Conservation (phyloP, 2,329 filamentous ascomycete species). For the Tolypocladium ophioglossoides region DNA sequence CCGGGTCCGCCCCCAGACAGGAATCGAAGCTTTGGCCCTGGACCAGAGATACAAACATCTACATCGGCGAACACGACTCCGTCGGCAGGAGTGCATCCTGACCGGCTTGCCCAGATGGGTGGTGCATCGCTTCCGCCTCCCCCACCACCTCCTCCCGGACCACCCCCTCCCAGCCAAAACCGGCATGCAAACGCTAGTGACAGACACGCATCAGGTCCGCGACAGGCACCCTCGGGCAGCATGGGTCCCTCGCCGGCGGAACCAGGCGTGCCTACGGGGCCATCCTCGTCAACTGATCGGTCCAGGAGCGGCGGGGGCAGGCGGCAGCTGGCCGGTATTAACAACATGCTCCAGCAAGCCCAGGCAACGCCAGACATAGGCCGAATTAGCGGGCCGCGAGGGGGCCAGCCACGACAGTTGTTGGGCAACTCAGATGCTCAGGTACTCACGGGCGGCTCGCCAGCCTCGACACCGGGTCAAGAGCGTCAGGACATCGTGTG, state of each 20-base stretch:
- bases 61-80: slow-evolving; percentile 13
- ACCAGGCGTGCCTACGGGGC: slow-evolving; percentile 21
- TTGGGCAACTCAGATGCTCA: slow-evolving; percentile 46
- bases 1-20: slow-evolving; percentile 29
- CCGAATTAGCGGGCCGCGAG: slow-evolving; percentile 23
- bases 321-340: slow-evolving; percentile 49
- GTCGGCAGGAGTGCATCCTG: slow-evolving; percentile 34
- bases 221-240: slow-evolving; percentile 8
- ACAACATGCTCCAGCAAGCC: slow-evolving; percentile 44
- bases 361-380: slow-evolving; percentile 27
- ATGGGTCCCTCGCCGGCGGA: slow-evolving; percentile 15
- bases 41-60: slow-evolving; percentile 12
- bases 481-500: slow-evolving; percentile 37
- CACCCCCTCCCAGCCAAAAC: slow-evolving; percentile 14
- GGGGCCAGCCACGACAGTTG: slow-evolving; percentile 27
- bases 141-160: slow-evolving; percentile 12
- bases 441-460: slow-evolving; percentile 43
- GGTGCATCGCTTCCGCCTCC: slow-evolving; percentile 7
- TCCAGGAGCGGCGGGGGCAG: slow-evolving; percentile 27
- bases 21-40: slow-evolving; percentile 24
- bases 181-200: slow-evolving; percentile 23
- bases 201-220: slow-evolving; percentile 12
- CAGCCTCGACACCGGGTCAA: slow-evolving; percentile 34
- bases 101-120: slow-evolving; percentile 38
- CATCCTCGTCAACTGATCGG: slow-evolving; percentile 25